Percentiles rank a stretch among this genome's conserved stretches.
These are phyloP conservation scores for Pichia sp. DNA, from an alignment of 1,139 yeast species.

Conservation along the genomic window DNA sequence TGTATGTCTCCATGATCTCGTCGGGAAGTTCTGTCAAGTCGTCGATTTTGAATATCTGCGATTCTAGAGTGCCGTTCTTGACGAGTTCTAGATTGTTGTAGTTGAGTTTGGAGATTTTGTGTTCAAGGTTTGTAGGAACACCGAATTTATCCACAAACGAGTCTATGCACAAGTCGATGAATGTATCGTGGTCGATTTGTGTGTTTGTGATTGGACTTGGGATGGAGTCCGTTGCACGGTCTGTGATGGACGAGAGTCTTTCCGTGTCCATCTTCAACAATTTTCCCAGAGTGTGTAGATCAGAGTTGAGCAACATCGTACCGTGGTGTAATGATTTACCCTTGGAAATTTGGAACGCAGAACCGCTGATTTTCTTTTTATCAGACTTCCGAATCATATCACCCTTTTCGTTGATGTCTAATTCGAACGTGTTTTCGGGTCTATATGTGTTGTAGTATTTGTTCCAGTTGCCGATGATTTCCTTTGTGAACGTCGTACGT, in stretches of 20 bases:
- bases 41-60: slow-evolving; percentile 25
- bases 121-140: slow-evolving; percentile 20
- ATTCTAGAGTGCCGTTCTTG: slow-evolving; percentile 13
- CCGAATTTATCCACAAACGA: slow-evolving; percentile 45
- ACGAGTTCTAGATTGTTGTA: slow-evolving; percentile 18
- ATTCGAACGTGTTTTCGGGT: slow-evolving; percentile 26
- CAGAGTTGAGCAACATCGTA: slow-evolving; percentile 80
- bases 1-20: slow-evolving; percentile 44
- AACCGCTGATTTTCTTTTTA: slow-evolving; percentile 73
- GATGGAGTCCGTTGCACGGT: slow-evolving; percentile 74
- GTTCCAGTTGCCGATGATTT: slow-evolving; percentile 54
- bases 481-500: slow-evolving; percentile 57
- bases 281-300: slow-evolving; percentile 54
- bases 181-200: slow-evolving; percentile 43
- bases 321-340: slow-evolving; percentile 95
- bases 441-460: slow-evolving; percentile 15
- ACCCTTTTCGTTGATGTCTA: slow-evolving; percentile 66
- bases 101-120: neutral
- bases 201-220: slow-evolving; percentile 73
- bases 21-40: slow-evolving; percentile 40
- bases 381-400: slow-evolving; percentile 60
- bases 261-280: slow-evolving; percentile 41
- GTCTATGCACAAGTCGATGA: slow-evolving; percentile 45
- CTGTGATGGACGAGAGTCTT: slow-evolving; percentile 38
- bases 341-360: slow-evolving; percentile 82